Evolutionary conservation across 352 stramenopile genomes (phyloP).

Genomic region (Phytophthora sojae): DNA sequence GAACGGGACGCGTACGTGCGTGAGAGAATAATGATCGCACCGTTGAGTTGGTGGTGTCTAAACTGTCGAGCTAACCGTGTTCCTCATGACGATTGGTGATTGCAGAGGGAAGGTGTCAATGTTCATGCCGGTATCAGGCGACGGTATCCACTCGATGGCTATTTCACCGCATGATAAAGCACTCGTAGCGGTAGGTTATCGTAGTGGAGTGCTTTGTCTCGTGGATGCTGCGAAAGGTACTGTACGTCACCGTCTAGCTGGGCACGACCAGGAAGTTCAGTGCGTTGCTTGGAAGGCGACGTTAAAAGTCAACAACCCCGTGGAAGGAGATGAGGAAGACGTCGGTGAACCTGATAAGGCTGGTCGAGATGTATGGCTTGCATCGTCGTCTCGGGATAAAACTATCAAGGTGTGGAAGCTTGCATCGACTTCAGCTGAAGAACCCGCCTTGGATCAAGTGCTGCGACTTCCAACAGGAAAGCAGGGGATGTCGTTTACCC

Average conservation of each 20-base stretch:
- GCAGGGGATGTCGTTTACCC: conserved; percentile 65
- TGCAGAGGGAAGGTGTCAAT: conserved; percentile 50
- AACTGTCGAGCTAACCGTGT: conserved; percentile 9
- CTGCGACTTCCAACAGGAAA: conserved; percentile 69
- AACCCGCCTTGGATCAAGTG: conserved; percentile 38
- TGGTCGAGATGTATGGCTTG: conserved; percentile 42
- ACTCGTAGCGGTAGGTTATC: conserved; percentile 75
- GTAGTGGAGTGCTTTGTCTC: conserved; percentile 73
- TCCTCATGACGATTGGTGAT: background rate
- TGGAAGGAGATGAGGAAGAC: background rate
- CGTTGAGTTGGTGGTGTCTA: background rate
- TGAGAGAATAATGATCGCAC: background rate
- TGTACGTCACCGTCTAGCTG: conserved; percentile 55
- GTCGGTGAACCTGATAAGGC: background rate
- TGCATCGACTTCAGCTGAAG: background rate
- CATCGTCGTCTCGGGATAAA: conserved; percentile 74
- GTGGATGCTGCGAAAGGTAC: conserved; percentile 45
- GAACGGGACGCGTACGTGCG: conserved; percentile 58
- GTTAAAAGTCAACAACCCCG: too few species aligned
- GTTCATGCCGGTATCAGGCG: conserved; percentile 57
- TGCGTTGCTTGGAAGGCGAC: conserved; percentile 50
- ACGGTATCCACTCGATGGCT: conserved; percentile 65
- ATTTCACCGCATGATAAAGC: conserved; percentile 57
- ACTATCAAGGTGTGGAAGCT: conserved; percentile 73
- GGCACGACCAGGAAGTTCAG: conserved; percentile 82